Conservation (phyloP, 2,329 filamentous ascomycete genomes). For the Exophiala viscosa region DNA sequence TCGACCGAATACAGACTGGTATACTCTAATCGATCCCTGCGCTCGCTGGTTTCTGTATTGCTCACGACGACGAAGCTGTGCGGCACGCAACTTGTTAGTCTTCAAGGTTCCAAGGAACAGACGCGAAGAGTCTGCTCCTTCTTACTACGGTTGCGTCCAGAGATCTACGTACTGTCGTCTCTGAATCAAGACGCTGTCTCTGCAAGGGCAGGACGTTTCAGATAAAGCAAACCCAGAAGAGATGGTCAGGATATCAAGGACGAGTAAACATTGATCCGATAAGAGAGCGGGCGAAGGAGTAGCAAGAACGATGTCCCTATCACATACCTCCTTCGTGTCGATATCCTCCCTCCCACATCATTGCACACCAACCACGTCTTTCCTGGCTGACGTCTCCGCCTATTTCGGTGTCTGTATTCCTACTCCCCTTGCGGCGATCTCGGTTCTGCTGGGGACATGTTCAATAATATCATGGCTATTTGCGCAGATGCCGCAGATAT, state of each 20-base stretch:
- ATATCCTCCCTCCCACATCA: slow-evolving; percentile 49
- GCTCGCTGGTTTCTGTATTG: too few relatives aligned
- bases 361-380: slow-evolving; percentile 58
- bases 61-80: too few relatives aligned
- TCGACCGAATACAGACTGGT: not conserved
- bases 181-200: too few relatives aligned
- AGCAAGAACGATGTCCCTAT: slow-evolving; percentile 11
- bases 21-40: not conserved
- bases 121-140: too few relatives aligned
- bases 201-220: not conserved
- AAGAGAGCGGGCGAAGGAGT: not conserved
- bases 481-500: slow-evolving; percentile 66
- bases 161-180: too few relatives aligned
- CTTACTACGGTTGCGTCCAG: too few relatives aligned
- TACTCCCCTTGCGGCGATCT: slow-evolving; percentile 59
- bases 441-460: slow-evolving; percentile 56
- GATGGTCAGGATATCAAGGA: slow-evolving; percentile 8
- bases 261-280: not conserved
- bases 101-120: too few relatives aligned
- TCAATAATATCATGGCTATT: slow-evolving; percentile 67
- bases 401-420: slow-evolving; percentile 62
- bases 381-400: slow-evolving; percentile 56
- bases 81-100: too few relatives aligned
- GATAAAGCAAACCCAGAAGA: not conserved
- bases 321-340: slow-evolving; percentile 3